Conservation (phyloP, 2,329 filamentous ascomycete species). For the Aspergillus fumigatus region DNA sequence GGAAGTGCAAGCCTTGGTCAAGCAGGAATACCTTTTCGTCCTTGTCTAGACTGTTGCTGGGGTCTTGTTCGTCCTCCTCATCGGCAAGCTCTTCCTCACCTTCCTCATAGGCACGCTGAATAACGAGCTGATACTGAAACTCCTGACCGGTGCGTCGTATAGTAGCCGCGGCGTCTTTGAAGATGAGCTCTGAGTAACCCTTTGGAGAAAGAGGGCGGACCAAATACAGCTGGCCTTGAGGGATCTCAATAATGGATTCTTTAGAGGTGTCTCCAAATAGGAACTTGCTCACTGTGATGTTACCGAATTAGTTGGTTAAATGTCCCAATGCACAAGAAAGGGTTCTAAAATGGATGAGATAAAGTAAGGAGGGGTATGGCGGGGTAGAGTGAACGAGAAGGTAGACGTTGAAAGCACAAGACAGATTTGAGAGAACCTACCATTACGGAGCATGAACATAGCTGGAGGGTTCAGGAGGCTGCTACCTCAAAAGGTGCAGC, state of each 20-base stretch:
- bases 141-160: slow-evolving; percentile 92
- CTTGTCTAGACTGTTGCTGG: slow-evolving; percentile 74
- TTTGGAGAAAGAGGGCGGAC: slow-evolving; percentile 93
- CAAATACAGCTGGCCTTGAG: slow-evolving; percentile 94
- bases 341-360: not conserved
- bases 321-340: not conserved
- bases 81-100: slow-evolving; percentile 92
- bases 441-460: slow-evolving; percentile 57
- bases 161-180: slow-evolving; percentile 89
- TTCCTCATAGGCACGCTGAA: slow-evolving; percentile 95
- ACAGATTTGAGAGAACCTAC: slow-evolving; percentile 36
- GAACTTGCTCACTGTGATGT: slow-evolving; percentile 73
- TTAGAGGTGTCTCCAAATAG: slow-evolving; percentile 86
- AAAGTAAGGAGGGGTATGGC: slow-evolving; percentile 14
- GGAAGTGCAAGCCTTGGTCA: slow-evolving; percentile 86
- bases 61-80: slow-evolving; percentile 79
- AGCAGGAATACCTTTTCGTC: slow-evolving; percentile 97
- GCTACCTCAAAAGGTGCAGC: slow-evolving; percentile 20
- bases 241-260: slow-evolving; percentile 88
- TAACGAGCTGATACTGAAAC: slow-evolving; percentile 93
- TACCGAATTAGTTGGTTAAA: slow-evolving; percentile 7
- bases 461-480: slow-evolving; percentile 21
- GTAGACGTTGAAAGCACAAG: slow-evolving; percentile 13
- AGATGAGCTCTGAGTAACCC: slow-evolving; percentile 97
- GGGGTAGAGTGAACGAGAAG: slow-evolving; percentile 9